These are phyloP conservation scores for Teunomyces barrocoloradensis DNA, from an alignment of 805 yeast genomes.

Conservation along the genomic window DNA sequence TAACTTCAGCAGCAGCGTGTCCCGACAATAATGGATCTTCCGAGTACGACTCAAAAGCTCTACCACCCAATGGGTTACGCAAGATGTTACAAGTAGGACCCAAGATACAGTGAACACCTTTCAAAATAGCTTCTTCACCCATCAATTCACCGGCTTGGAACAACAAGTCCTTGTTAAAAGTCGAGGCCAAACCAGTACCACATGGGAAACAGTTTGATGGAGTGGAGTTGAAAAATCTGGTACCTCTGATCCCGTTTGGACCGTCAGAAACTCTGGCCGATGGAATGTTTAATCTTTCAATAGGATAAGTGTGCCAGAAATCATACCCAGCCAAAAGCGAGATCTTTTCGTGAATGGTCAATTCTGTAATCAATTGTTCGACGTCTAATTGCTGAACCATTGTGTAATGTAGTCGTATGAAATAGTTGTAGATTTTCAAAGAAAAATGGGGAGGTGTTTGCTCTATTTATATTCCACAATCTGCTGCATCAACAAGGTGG, in stretches of 20 bases:
- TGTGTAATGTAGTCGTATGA: neutral
- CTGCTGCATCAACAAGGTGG: neutral
- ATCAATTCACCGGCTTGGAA: constrained; percentile 49
- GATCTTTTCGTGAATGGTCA: constrained; percentile 35
- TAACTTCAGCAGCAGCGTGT: constrained; percentile 46
- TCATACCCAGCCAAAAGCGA: constrained; percentile 33
- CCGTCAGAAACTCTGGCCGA: constrained; percentile 43
- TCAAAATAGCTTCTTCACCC: constrained; percentile 54
- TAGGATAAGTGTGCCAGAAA: constrained; percentile 15
- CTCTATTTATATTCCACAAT: neutral
- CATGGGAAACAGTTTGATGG: constrained; percentile 61
- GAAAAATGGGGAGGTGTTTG: neutral
- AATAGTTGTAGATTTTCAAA: neutral
- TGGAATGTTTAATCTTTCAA: constrained; percentile 15
- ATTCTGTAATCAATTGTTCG: constrained; percentile 26
- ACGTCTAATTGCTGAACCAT: constrained; percentile 20
- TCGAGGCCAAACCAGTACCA: constrained; percentile 59
- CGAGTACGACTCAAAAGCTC: constrained; percentile 60
- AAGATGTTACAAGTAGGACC: constrained; percentile 52
- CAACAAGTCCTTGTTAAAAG: constrained; percentile 52
- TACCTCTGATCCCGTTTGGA: constrained; percentile 64
- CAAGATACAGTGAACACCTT: constrained; percentile 49
- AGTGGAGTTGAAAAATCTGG: constrained; percentile 48
- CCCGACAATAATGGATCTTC: constrained; percentile 57
- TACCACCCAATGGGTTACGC: constrained; percentile 58